These are phyloP conservation scores for Rhizophagus sp. DNA, from an alignment of 192 early-diverging fungal species.

Conservation along the genomic window DNA sequence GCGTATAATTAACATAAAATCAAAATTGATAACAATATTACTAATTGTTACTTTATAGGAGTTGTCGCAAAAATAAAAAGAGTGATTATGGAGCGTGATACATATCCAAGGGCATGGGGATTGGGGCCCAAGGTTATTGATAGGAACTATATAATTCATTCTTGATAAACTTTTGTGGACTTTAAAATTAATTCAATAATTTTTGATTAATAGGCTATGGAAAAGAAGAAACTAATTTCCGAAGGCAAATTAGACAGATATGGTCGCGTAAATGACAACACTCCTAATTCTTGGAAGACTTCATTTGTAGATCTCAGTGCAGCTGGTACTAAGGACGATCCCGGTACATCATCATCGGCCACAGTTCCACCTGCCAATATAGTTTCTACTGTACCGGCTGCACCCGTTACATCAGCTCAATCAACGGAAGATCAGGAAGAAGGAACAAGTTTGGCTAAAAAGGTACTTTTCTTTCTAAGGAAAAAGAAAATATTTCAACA, in stretches of 20 bases:
- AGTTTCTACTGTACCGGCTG: background rate
- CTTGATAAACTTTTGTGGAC: background rate
- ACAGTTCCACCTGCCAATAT: background rate
- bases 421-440: background rate
- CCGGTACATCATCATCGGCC: background rate
- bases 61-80: slow-evolving; percentile 99
- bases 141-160: background rate
- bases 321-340: slow-evolving; percentile 41
- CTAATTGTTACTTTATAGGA: slow-evolving; percentile 13
- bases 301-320: slow-evolving; percentile 70
- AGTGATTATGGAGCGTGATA: slow-evolving; percentile 99
- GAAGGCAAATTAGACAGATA: slow-evolving; percentile 98
- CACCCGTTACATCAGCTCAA: background rate
- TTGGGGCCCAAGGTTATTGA: slow-evolving; percentile 68
- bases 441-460: background rate
- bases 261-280: slow-evolving; percentile 85
- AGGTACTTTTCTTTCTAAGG: background rate
- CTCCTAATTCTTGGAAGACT: slow-evolving; percentile 83
- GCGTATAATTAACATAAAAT: background rate
- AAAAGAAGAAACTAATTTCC: slow-evolving; percentile 99
- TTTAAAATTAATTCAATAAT: background rate
- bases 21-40: background rate
- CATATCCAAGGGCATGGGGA: slow-evolving; percentile 98
- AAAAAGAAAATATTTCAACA: no score
- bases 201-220: slow-evolving; percentile 64